A percentile compares a stretch with the other conserved stretches of the same genome.
Evolutionary conservation across 176 grass and related monocot species (phyloP).

Genomic region (Phoenix roebelenii): DNA sequence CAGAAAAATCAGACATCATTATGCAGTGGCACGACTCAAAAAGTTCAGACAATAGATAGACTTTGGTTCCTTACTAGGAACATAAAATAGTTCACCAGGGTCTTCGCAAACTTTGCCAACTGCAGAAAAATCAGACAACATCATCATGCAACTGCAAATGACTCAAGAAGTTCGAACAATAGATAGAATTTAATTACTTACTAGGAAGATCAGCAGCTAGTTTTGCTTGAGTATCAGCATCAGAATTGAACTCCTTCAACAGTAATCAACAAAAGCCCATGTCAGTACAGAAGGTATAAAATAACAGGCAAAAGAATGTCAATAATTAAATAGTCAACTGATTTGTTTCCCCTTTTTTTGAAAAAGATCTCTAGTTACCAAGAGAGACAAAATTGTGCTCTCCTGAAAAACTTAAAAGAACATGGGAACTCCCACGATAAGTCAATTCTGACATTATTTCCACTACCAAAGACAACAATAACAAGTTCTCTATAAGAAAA

Average conservation of each 20-base stretch:
- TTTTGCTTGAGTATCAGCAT: conserved; percentile 28
- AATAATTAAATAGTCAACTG: too few species aligned
- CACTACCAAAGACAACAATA: too few species aligned
- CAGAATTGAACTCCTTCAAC: conserved; percentile 24
- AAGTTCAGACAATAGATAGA: background rate
- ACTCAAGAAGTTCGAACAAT: background rate
- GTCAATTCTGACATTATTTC: too few species aligned
- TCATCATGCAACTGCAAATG: too few species aligned
- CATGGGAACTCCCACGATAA: too few species aligned
- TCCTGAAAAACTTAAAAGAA: too few species aligned
- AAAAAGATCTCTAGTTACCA: background rate
- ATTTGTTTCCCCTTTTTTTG: background rate
- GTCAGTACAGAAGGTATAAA: background rate
- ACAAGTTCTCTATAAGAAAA: too few species aligned
- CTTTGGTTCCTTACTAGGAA: conserved; percentile 17
- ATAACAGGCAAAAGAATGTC: background rate
- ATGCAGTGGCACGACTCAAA: background rate
- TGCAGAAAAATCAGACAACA: conserved; percentile 15
- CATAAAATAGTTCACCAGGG: conserved; percentile 1
- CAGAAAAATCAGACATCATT: conserved; percentile 4
- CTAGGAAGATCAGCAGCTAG: conserved; percentile 26
- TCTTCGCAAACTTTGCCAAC: conserved; percentile 27
- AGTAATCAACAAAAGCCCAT: conserved; percentile 7
- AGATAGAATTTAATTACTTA: background rate
- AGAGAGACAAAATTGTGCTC: background rate